Percentiles rank a stretch among this genome's conserved stretches.
phyloP scores from a whole-genome alignment of 768 basidiomycete species.

The Lactarius trivialis region DNA sequence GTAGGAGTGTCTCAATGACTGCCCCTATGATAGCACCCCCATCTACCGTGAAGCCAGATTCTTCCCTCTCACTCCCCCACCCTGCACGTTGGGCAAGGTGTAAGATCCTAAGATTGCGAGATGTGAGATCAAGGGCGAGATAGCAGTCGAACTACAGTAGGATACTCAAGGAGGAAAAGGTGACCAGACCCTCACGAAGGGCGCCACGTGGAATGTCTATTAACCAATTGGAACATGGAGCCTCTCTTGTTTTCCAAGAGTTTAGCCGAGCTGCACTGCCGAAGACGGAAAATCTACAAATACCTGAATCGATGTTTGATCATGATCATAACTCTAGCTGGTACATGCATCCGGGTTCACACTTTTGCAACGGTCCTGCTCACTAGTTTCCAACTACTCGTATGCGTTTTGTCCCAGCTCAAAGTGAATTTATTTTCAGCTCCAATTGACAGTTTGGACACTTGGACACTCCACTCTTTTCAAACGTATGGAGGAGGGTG shows the following conservation, averaged over 20 bases:
- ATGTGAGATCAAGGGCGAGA: background rate
- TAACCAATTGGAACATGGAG: background rate
- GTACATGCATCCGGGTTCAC: slow-evolving; percentile 20
- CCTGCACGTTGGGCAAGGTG: too few relatives aligned
- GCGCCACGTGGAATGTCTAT: background rate
- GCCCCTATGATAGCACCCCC: too few relatives aligned
- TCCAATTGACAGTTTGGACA: background rate
- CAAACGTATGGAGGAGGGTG: slow-evolving; percentile 9
- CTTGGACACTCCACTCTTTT: background rate
- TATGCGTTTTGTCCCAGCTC: background rate
- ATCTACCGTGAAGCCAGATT: too few relatives aligned
- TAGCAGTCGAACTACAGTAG: too few relatives aligned
- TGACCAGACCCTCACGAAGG: background rate
- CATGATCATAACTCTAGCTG: background rate
- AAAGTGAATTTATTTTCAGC: background rate
- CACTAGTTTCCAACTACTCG: background rate
- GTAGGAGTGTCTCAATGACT: too few relatives aligned
- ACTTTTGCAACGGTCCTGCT: background rate
- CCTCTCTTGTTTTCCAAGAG: background rate
- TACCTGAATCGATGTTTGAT: background rate
- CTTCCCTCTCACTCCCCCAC: too few relatives aligned
- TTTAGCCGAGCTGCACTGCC: background rate
- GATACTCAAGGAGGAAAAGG: background rate
- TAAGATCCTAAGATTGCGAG: background rate
- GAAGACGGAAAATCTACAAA: background rate